Evolutionary conservation across 1,139 yeast genomes (phyloP), one percentile per base, ranked within the genome.

Genomic region (Candida sojae): DNA sequence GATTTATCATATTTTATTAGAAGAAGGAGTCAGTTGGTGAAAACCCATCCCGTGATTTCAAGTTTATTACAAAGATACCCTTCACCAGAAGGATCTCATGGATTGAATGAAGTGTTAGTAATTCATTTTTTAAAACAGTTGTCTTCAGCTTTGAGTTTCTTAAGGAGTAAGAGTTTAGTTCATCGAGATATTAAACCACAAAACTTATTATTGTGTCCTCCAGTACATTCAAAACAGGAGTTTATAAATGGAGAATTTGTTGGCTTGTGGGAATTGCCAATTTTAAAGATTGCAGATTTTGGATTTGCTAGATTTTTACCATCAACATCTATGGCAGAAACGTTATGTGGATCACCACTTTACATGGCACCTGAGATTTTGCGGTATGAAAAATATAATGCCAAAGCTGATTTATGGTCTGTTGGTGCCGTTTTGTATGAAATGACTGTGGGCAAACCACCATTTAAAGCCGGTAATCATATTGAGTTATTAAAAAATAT

Each of bases 351-450:
- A 1, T 89, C 97, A 9, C 99, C 99, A 1, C 71, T 93, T 42
- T 93, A 95, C 66, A 93, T 93, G 99, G 99, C 99, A 0, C 99
- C 99, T 0, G 99, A 93, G 67, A 95, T 93, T 44, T 75, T 93
- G 58, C 78, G 96, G 53, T 91, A 90, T 63, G 98, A 95, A 64
- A 93, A 91, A 67, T 93, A 93, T 68, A 91, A 92, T 59, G 99
- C 98, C 4, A 92, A 91, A 64, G 98, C 97, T 0, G 99, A 93
- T 64, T 71, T 93, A 54, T 93, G 99, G 99, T 90, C 97, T 1
- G 97, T 93, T 5, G 99, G 99, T 4, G 96, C 98, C 0, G 98
- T 93, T 0, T 71, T 91, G 12, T 93, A 86, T 65, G 99, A 93
- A 67, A 91, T 93, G 97, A 80, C 90, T 11, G 92, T 88, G 30